A percentile compares a stretch with the other conserved stretches of the same genome.
These are phyloP conservation scores for Naganishia sp. DNA, from an alignment of 1,284 basidiomycete genomes.

Conservation along the genomic window DNA sequence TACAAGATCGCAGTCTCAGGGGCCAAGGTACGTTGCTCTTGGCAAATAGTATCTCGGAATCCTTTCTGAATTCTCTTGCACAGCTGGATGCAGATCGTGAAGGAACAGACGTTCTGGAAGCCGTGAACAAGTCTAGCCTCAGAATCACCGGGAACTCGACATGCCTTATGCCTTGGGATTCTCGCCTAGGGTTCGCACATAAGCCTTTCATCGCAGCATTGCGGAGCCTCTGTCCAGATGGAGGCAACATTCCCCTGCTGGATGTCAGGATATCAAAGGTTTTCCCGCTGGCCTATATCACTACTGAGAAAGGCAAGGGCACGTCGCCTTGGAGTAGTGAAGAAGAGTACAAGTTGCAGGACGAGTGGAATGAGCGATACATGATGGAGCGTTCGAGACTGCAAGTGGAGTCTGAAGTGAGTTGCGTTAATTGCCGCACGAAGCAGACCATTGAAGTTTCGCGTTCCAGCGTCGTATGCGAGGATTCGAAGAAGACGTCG, in stretches of 20 bases:
- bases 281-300: conserved; percentile 52
- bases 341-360: conserved; percentile 66
- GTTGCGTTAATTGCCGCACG: conserved; percentile 38
- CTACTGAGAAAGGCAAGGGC: conserved; percentile 60
- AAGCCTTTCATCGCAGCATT: conserved; percentile 68
- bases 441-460: not conserved
- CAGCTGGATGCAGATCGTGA: conserved; percentile 75
- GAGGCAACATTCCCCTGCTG: conserved; percentile 74
- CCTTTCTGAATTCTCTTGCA: not conserved
- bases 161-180: conserved; percentile 81
- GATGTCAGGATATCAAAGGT: conserved; percentile 73
- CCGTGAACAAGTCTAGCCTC: conserved; percentile 67
- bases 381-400: conserved; percentile 43
- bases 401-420: conserved; percentile 41
- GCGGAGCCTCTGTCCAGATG: conserved; percentile 76
- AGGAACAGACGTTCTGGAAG: conserved; percentile 78
- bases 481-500: conserved; percentile 29
- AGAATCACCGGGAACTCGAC: conserved; percentile 79
- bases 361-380: conserved; percentile 63
- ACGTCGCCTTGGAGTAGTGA: conserved; percentile 67
- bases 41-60: not conserved
- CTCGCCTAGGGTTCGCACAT: conserved; percentile 73
- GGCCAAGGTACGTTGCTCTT: conserved; percentile 64
- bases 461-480: conserved; percentile 24
- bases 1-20: conserved; percentile 79